Conservation (phyloP, 805 yeast genomes). For the Suhomyces canberraensis region DNA sequence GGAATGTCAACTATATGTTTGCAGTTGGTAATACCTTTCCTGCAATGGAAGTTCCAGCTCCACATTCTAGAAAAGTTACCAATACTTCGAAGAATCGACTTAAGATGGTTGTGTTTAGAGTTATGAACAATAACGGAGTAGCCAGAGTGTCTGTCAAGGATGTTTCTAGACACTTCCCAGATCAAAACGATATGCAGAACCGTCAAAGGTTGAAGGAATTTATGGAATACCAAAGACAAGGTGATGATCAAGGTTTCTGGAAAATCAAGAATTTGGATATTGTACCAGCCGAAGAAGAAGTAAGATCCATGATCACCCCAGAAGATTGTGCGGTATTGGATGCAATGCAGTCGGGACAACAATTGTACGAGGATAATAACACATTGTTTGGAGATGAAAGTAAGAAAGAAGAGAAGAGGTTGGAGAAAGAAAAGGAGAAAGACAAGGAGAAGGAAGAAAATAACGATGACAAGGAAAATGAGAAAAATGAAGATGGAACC, state of each 20-base stretch:
- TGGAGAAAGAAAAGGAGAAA: slow-evolving; percentile 35
- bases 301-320: slow-evolving; percentile 81
- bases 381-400: slow-evolving; percentile 42
- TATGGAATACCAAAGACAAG: slow-evolving; percentile 94
- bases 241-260: slow-evolving; percentile 95
- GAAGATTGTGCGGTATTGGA: slow-evolving; percentile 87
- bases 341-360: slow-evolving; percentile 93
- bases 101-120: slow-evolving; percentile 90
- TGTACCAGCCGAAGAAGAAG: slow-evolving; percentile 72
- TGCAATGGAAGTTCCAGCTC: slow-evolving; percentile 94
- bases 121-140: slow-evolving; percentile 69
- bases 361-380: slow-evolving; percentile 76
- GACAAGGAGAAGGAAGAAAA: slow-evolving; percentile 35
- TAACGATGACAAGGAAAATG: slow-evolving; percentile 18
- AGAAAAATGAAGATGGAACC: slow-evolving; percentile 17
- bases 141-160: slow-evolving; percentile 81
- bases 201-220: slow-evolving; percentile 94
- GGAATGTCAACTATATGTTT: slow-evolving; percentile 69
- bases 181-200: slow-evolving; percentile 95
- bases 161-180: slow-evolving; percentile 90
- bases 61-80: slow-evolving; percentile 93
- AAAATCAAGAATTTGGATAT: slow-evolving; percentile 61
- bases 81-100: slow-evolving; percentile 86
- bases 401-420: slow-evolving; percentile 25
- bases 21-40: slow-evolving; percentile 93